These are phyloP conservation scores for Incumbomyces lentus DNA, from an alignment of 2,329 filamentous ascomycete species.

Conservation along the genomic window DNA sequence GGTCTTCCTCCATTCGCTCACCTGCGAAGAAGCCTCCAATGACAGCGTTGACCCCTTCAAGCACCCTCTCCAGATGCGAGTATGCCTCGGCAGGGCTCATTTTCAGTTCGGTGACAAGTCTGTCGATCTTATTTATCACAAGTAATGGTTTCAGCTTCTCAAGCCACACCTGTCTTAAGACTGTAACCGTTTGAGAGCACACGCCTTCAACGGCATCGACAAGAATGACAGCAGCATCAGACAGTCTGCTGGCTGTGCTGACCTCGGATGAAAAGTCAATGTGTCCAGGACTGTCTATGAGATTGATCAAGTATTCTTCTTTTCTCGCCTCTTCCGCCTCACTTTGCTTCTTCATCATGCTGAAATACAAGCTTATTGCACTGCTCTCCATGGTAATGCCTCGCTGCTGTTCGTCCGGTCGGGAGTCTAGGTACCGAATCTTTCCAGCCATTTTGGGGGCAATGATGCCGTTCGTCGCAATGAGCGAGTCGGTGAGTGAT, in stretches of 20 bases:
- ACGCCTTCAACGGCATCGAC: constrained; percentile 97
- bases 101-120: constrained; percentile 84
- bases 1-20: constrained; percentile 95
- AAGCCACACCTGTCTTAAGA: constrained; percentile 86
- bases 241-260: constrained; percentile 85
- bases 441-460: constrained; percentile 95
- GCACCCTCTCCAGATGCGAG: constrained; percentile 72
- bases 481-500: constrained; percentile 86
- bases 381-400: constrained; percentile 99
- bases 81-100: constrained; percentile 88
- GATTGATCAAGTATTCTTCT: constrained; percentile 89
- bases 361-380: constrained; percentile 92
- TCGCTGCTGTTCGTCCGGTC: constrained; percentile 87
- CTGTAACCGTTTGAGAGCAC: constrained; percentile 96
- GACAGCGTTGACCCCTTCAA: constrained; percentile 95
- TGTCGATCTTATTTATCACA: constrained; percentile 97
- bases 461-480: constrained; percentile 98
- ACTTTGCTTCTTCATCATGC: constrained; percentile 60
- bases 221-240: constrained; percentile 86
- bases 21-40: constrained; percentile 96
- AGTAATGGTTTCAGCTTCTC: constrained; percentile 91
- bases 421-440: constrained; percentile 92
- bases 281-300: constrained; percentile 95
- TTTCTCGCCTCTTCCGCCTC: constrained; percentile 56
- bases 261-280: constrained; percentile 99